phyloP scores from a whole-genome alignment of 2,329 filamentous ascomycete species.

The Pseudogymnoascus sp. region DNA sequence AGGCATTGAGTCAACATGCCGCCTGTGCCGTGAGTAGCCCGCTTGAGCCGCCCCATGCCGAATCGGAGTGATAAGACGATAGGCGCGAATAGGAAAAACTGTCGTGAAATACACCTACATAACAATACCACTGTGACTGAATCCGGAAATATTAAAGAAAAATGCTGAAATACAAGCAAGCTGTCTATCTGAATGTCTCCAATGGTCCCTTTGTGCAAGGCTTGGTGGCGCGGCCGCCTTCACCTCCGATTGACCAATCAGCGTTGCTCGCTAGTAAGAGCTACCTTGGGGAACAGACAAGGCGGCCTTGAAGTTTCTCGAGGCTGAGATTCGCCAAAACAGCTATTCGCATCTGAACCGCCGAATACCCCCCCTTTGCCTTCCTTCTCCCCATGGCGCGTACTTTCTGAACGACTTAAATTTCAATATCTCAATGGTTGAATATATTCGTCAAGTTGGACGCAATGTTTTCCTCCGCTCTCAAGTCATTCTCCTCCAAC shows the following conservation, averaged over 20 bases:
- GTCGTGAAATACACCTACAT: neutral
- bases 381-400: neutral
- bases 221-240: neutral
- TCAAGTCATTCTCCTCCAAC: constrained; percentile 90
- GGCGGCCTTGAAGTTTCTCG: constrained; percentile 1
- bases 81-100: neutral
- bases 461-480: constrained; percentile 82
- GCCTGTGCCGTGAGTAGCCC: neutral
- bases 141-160: neutral
- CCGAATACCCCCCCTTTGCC: neutral
- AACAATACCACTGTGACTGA: neutral
- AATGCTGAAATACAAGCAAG: neutral
- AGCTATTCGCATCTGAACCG: neutral
- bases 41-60: constrained; percentile 3
- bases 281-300: constrained; percentile 6
- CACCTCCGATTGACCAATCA: neutral
- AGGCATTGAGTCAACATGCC: constrained; percentile 6
- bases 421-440: constrained; percentile 3
- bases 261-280: neutral
- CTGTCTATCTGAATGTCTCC: neutral
- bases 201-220: neutral
- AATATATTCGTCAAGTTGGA: constrained; percentile 1
- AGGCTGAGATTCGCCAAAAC: constrained; percentile 4
- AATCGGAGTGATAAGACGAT: neutral
- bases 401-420: neutral